These are phyloP conservation scores for Boletus bicolor DNA, from an alignment of 768 basidiomycete species.

Conservation along the genomic window DNA sequence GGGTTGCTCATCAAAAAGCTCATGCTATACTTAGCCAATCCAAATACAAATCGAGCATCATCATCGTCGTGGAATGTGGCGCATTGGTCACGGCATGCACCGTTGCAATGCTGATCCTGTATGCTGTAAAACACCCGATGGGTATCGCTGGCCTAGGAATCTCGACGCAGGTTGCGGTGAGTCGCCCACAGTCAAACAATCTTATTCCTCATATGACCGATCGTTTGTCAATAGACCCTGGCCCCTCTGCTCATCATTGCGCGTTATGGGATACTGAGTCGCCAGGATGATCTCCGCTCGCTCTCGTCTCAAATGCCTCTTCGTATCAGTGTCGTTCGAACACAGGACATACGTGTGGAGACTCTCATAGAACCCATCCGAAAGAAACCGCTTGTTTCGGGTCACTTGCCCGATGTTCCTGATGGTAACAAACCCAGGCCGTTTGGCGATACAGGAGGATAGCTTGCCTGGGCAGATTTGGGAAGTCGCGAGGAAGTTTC, in stretches of 20 bases:
- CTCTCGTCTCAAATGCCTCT: conserved; percentile 12
- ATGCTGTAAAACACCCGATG: not conserved
- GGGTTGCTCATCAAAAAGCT: conserved; percentile 5
- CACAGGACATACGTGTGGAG: conserved; percentile 8
- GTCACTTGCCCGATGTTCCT: not conserved
- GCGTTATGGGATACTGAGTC: conserved; percentile 13
- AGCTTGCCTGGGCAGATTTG: no score
- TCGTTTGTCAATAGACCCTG: conserved; percentile 5
- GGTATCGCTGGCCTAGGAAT: conserved; percentile 18
- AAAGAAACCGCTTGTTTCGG: not conserved
- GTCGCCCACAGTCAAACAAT: not conserved
- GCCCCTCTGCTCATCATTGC: conserved; percentile 17
- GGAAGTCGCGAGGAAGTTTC: not conserved
- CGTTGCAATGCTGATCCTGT: conserved; percentile 13
- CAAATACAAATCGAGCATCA: conserved; percentile 17
- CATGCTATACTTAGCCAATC: not conserved
- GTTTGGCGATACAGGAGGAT: conserved; percentile 4
- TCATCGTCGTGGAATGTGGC: conserved; percentile 24
- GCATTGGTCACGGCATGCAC: conserved; percentile 17
- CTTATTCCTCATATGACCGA: not conserved
- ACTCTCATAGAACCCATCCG: not conserved
- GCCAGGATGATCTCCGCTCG: not conserved
- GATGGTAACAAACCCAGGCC: not conserved
- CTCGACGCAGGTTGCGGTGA: conserved; percentile 20
- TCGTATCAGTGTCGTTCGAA: conserved; percentile 11